phyloP scores from a whole-genome alignment of 2,329 filamentous ascomycete genomes.

The Neofusicoccum ribis region DNA sequence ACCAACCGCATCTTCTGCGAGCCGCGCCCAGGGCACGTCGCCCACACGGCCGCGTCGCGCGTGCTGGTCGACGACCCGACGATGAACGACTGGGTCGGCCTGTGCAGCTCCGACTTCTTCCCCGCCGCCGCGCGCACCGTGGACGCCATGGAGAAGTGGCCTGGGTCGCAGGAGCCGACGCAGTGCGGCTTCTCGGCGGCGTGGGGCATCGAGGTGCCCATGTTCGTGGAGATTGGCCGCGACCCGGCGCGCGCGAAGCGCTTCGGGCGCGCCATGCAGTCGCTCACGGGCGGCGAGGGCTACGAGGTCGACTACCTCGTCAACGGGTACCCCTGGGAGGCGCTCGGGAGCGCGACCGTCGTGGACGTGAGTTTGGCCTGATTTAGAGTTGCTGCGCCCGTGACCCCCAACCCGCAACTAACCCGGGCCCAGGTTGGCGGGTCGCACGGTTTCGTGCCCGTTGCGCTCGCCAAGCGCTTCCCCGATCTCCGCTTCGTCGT shows the following conservation, averaged over 20 bases:
- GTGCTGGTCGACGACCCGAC: conserved; percentile 20
- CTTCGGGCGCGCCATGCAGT: conserved; percentile 22
- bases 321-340: conserved; percentile 21
- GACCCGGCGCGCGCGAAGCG: conserved; percentile 20
- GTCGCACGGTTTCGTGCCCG: conserved; percentile 22
- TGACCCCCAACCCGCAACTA: not conserved
- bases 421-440: conserved; percentile 22
- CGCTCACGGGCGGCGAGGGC: conserved; percentile 21
- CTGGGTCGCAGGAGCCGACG: conserved; percentile 22
- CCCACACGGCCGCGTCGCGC: conserved; percentile 38
- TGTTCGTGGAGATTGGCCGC: conserved; percentile 23
- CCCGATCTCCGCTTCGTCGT: conserved; percentile 22
- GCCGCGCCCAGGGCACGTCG: conserved; percentile 38
- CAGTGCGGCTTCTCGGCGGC: conserved; percentile 19
- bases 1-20: conserved; percentile 45
- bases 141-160: conserved; percentile 21
- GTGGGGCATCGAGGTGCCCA: conserved; percentile 21
- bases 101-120: conserved; percentile 22
- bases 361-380: conserved; percentile 21
- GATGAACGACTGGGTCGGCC: conserved; percentile 23
- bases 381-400: not conserved
- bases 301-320: conserved; percentile 23
- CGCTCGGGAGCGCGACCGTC: conserved; percentile 20
- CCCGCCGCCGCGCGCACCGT: conserved; percentile 21
- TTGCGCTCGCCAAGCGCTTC: conserved; percentile 20